These are phyloP conservation scores for Scutellaria galericulata DNA, from an alignment of 257 asterid species.

Conservation along the genomic window DNA sequence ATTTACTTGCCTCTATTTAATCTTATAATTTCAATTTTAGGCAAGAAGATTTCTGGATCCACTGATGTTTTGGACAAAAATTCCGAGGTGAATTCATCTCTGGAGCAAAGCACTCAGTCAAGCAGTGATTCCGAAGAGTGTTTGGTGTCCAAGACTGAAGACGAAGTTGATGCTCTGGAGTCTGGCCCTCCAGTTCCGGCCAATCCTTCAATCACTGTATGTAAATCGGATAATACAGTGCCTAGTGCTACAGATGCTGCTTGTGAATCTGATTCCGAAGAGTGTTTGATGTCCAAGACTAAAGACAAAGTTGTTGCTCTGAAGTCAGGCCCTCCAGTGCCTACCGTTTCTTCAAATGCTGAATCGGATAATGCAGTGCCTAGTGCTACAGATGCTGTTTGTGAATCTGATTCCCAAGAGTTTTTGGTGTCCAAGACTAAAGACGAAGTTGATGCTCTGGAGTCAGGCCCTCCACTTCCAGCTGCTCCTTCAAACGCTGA, in stretches of 20 bases:
- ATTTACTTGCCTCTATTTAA: constrained; percentile 21
- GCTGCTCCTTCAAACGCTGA: constrained; percentile 35
- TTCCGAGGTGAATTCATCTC: constrained; percentile 41
- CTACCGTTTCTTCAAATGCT: no score
- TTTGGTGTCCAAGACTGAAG: constrained; percentile 10
- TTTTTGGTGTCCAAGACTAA: constrained; percentile 1
- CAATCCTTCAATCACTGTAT: constrained; percentile 32
- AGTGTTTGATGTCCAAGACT: background rate
- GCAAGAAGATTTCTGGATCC: constrained; percentile 36
- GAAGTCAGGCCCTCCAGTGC: no score
- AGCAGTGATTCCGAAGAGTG: constrained; percentile 22
- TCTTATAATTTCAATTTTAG: constrained; percentile 37
- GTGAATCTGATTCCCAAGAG: no score
- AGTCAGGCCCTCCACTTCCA: constrained; percentile 21
- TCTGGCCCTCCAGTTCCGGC: constrained; percentile 28
- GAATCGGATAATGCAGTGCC: no score
- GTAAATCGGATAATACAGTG: constrained; percentile 26
- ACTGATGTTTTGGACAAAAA: constrained; percentile 45
- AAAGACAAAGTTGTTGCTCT: constrained; percentile 1
- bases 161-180: constrained; percentile 36
- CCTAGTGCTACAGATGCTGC: constrained; percentile 21
- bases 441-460: constrained; percentile 36
- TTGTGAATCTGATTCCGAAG: constrained; percentile 6
- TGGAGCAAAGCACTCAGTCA: constrained; percentile 33
- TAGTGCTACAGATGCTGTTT: no score